These are phyloP conservation scores for Ceratocystis cacaofunesta DNA, from an alignment of 2,329 filamentous ascomycete species.

Conservation along the genomic window DNA sequence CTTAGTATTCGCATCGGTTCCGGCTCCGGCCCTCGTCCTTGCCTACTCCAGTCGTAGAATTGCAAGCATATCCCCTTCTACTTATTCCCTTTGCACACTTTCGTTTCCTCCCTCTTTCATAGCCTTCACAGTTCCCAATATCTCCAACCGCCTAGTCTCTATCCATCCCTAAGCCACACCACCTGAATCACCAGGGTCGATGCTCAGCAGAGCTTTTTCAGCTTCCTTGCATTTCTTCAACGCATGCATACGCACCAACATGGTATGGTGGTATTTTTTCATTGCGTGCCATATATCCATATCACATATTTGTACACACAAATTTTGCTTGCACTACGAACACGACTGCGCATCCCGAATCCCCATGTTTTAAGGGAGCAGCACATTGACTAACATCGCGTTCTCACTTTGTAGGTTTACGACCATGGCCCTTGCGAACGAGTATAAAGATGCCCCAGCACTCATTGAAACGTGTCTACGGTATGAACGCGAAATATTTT, in stretches of 20 bases:
- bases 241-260: neutral
- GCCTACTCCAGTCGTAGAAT: too few species aligned
- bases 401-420: constrained; percentile 29
- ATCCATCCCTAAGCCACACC: neutral
- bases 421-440: constrained; percentile 35
- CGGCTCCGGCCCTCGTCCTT: too few species aligned
- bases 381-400: constrained; percentile 13
- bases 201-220: neutral
- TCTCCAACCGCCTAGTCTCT: neutral
- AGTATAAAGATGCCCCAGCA: constrained; percentile 28
- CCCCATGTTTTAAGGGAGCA: neutral
- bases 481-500: constrained; percentile 35
- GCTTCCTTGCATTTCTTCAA: neutral
- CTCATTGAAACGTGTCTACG: constrained; percentile 30
- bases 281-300: neutral
- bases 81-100: too few species aligned
- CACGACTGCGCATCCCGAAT: too few species aligned
- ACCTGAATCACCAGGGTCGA: neutral
- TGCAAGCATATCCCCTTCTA: too few species aligned
- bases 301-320: neutral
- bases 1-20: too few species aligned
- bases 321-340: too few species aligned
- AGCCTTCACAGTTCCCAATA: neutral
- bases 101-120: neutral
- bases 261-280: neutral